A percentile compares a stretch with the other conserved stretches of the same genome.
Conservation (phyloP, 1,284 basidiomycete species). For the Singerocomus rubriflavus region DNA sequence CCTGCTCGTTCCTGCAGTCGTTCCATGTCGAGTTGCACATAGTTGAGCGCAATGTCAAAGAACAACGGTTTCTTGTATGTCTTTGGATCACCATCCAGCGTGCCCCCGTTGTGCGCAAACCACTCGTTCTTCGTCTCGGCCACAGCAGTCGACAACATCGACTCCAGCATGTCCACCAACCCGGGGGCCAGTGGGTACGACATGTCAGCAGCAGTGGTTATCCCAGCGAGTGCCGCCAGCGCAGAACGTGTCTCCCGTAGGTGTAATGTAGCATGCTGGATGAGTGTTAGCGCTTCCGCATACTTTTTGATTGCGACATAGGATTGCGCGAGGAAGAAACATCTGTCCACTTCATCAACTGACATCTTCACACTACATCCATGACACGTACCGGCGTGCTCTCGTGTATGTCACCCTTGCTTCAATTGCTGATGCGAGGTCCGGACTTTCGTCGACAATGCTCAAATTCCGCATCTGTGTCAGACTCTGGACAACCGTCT, state of each 20-base stretch:
- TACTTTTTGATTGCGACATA: slow-evolving; percentile 69
- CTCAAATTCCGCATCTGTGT: slow-evolving; percentile 79
- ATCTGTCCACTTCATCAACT: slow-evolving; percentile 39
- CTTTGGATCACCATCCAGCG: slow-evolving; percentile 40
- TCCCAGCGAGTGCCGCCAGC: slow-evolving; percentile 41
- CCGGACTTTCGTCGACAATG: slow-evolving; percentile 85
- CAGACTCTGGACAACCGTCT: slow-evolving; percentile 80
- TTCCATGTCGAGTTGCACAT: slow-evolving; percentile 82
- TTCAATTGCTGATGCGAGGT: slow-evolving; percentile 75
- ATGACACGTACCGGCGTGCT: slow-evolving; percentile 57
- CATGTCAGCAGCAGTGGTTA: slow-evolving; percentile 45
- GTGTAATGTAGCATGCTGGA: slow-evolving; percentile 67
- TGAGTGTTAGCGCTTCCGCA: slow-evolving; percentile 65
- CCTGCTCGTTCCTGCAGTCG: slow-evolving; percentile 69
- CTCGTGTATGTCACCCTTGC: slow-evolving; percentile 72
- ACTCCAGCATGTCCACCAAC: slow-evolving; percentile 52
- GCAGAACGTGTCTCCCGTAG: slow-evolving; percentile 62
- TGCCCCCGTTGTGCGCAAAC: slow-evolving; percentile 74
- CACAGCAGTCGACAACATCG: slow-evolving; percentile 47
- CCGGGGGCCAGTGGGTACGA: slow-evolving; percentile 47
- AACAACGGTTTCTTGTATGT: slow-evolving; percentile 79
- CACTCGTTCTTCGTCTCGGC: slow-evolving; percentile 71
- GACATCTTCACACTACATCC: neutral
- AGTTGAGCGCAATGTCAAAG: slow-evolving; percentile 94
- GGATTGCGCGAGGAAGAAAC: slow-evolving; percentile 67